Evolutionary conservation across 176 grass and related monocot genomes (phyloP).

Genomic region (Microstegium vimineum): DNA sequence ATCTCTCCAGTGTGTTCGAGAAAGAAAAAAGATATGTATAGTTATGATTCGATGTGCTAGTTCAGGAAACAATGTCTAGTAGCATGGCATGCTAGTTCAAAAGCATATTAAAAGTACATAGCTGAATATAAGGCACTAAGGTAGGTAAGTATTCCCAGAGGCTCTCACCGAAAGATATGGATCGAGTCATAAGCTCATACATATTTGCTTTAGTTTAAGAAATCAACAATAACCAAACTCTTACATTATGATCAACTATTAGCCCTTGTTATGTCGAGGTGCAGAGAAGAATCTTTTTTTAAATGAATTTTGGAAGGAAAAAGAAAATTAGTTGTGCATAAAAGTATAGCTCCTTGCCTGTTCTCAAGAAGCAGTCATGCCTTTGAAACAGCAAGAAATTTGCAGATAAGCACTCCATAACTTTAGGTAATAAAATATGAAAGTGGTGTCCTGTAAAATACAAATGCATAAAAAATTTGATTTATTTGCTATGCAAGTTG

Average conservation of each 20-base stretch:
- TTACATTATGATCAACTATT: not conserved
- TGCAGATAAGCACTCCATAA: slow-evolving; percentile 81
- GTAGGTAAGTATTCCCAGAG: not conserved
- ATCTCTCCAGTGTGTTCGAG: too few relatives aligned
- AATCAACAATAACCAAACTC: slow-evolving; percentile 11
- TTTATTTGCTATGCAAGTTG: slow-evolving; percentile 2
- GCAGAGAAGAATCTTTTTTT: not conserved
- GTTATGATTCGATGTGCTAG: slow-evolving; percentile 9
- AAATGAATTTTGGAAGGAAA: not conserved
- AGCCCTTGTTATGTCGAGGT: not conserved
- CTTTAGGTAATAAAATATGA: slow-evolving; percentile 63
- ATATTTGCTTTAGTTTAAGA: not conserved
- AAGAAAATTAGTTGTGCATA: not conserved
- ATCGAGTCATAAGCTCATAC: not conserved
- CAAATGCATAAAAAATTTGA: not conserved
- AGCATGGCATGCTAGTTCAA: not conserved
- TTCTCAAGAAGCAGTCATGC: slow-evolving; percentile 92
- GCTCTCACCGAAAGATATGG: not conserved
- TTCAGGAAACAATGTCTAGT: slow-evolving; percentile 20
- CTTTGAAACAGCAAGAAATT: slow-evolving; percentile 89
- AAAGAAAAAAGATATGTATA: not conserved
- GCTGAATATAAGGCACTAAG: not conserved
- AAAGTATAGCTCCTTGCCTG: slow-evolving; percentile 43
- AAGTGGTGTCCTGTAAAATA: slow-evolving; percentile 71
- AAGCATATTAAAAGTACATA: not conserved